Conservation (phyloP, 345 rosid species). For the Populus simonii region DNA sequence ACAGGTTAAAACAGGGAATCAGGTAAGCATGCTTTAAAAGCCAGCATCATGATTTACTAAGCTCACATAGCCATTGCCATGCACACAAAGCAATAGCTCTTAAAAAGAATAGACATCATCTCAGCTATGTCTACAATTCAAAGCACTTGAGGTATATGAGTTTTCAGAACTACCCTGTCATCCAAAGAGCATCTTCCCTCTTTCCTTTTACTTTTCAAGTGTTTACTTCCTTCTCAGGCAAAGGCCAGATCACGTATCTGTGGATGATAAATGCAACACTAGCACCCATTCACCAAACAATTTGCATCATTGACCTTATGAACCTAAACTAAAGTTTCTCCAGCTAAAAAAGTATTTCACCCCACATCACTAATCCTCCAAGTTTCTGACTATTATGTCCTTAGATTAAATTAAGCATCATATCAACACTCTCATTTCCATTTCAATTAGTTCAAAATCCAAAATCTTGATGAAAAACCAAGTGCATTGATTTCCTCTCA, state of each 20-base stretch:
- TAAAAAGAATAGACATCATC: neutral
- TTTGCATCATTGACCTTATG: neutral
- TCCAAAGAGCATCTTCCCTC: neutral
- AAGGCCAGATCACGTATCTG: neutral
- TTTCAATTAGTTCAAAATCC: neutral
- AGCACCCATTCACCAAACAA: constrained; percentile 1
- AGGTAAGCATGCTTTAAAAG: neutral
- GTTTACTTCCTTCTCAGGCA: neutral
- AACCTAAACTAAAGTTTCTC: neutral
- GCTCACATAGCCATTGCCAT: neutral
- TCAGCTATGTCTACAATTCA: neutral
- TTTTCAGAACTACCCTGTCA: neutral
- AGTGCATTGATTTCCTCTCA: neutral
- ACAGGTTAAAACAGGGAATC: neutral
- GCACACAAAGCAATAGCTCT: neutral
- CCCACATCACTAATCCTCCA: neutral
- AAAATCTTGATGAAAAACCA: neutral
- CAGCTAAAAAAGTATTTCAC: neutral
- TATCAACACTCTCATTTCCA: neutral
- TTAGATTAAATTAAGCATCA: neutral
- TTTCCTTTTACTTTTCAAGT: neutral
- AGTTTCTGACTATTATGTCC: neutral
- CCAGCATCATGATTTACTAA: neutral
- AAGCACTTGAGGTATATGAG: neutral
- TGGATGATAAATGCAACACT: neutral